These are phyloP conservation scores for Lipomyces anomalus DNA, from an alignment of 805 yeast genomes.

Conservation along the genomic window DNA sequence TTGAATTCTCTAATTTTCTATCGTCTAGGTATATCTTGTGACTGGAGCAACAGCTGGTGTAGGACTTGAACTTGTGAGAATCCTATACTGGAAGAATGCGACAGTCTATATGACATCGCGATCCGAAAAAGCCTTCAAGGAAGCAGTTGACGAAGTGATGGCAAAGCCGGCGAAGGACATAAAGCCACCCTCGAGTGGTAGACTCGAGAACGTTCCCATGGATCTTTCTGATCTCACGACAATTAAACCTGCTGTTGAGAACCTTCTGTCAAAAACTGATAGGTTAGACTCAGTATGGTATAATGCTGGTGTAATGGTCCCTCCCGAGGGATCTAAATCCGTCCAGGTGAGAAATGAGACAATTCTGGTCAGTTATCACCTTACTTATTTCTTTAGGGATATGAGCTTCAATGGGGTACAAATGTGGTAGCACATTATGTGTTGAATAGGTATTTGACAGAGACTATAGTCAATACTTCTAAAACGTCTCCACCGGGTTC, in stretches of 20 bases:
- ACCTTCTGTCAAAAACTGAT: slow-evolving; percentile 28
- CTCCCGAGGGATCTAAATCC: slow-evolving; percentile 36
- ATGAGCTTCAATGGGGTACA: slow-evolving; percentile 43
- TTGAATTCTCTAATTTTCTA: too few species aligned
- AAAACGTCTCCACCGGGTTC: slow-evolving; percentile 29
- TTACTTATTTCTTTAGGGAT: too few species aligned
- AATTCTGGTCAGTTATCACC: too few species aligned
- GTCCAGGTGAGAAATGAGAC: slow-evolving; percentile 20
- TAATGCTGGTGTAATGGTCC: slow-evolving; percentile 44
- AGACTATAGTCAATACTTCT: slow-evolving; percentile 36
- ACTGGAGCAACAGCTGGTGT: background rate
- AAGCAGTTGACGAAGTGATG: background rate
- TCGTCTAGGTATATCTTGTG: background rate
- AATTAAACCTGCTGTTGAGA: slow-evolving; percentile 36
- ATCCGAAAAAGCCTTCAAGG: background rate
- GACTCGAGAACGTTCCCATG: background rate
- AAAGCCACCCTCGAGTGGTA: too few species aligned
- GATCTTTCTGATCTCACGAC: slow-evolving; percentile 38
- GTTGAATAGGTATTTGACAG: slow-evolving; percentile 38
- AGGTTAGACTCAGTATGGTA: slow-evolving; percentile 37
- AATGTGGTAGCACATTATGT: slow-evolving; percentile 45
- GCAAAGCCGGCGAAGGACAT: too few species aligned
- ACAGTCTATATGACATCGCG: background rate
- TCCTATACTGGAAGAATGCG: background rate
- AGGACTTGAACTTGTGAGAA: background rate